Conservation (phyloP, 192 early-diverging fungal genomes). For the Linnemannia exigua region DNA sequence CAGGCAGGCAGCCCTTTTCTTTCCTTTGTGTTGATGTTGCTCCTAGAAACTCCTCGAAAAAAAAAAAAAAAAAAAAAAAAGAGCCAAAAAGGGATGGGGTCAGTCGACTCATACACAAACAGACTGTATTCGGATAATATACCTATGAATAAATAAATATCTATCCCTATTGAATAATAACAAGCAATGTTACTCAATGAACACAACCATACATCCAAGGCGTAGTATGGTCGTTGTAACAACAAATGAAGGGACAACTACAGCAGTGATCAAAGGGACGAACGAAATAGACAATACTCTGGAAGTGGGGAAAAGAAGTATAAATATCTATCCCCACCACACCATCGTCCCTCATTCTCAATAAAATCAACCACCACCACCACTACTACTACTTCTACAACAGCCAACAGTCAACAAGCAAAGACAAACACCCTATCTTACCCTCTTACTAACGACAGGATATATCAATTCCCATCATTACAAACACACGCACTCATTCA, state of each 20-base stretch:
- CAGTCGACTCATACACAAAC: not conserved
- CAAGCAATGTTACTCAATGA: not conserved
- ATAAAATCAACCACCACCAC: not conserved
- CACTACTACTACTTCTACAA: not conserved
- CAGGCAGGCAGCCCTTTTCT: not conserved
- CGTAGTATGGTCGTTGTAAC: too few species aligned
- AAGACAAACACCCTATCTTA: not conserved
- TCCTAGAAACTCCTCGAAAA: slow-evolving; percentile 5
- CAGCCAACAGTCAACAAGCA: not conserved
- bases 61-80: not conserved
- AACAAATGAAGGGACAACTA: too few species aligned
- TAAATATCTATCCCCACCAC: slow-evolving; percentile 39
- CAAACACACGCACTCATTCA: not conserved
- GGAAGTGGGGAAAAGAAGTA: slow-evolving; percentile 20
- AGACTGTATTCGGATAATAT: not conserved
- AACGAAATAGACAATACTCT: too few species aligned
- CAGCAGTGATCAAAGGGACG: too few species aligned
- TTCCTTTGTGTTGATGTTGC: not conserved
- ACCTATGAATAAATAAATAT: not conserved
- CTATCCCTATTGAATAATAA: not conserved
- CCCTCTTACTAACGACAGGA: not conserved
- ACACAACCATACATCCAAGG: not conserved
- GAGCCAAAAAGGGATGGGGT: not conserved
- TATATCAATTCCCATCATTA: not conserved
- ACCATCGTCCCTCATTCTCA: slow-evolving; percentile 17